Evolutionary conservation across 257 asterid genomes (phyloP), one percentile per base, ranked within the genome.

Genomic region (Nicotiana tabacum): DNA sequence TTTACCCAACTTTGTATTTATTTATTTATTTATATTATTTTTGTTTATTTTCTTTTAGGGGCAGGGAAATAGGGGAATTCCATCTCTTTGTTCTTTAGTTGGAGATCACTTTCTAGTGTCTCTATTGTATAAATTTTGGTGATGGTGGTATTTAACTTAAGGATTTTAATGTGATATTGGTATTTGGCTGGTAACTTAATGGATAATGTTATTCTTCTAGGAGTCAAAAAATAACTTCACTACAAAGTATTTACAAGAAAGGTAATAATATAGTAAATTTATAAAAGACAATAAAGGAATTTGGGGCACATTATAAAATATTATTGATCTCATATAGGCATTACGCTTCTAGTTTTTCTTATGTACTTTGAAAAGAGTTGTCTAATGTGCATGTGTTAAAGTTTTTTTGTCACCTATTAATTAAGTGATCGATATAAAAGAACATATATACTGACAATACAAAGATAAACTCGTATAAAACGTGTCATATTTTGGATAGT

Each of bases 61-160:
- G 10, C 12, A 1, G 9, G 24, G 64, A 4, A 13, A 15, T 11
- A 53, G 7, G 1, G 33, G 39, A 17, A 16, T 27, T 64, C 62
- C 70, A 43, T 62, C 58, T 57, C 83, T 29, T 64, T 65, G 46
- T 80, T 79, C 58, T 39, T 61, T 79, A 21, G 74, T 58, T 79
- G 48, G 32, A 60, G 13, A 11, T 32, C 43, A 79, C 56, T 35
- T n/a, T 78, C 30, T 29, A 11, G 2, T 16, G 13, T 11, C 48
- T 69, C 33, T 69, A 56, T 61, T 74, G 80, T 74, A 48, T 24
- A 80, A 64, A 27, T 16, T 80, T 62, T 65, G 30, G 61, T 79
- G 74, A 80, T 46, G 11, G 12, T 4, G 66, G 35, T 79, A 57
- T 78, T 60, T 61, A 35, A 35, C 10, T 21, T 66, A 27, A 27